A percentile compares a stretch with the other conserved stretches of the same genome.
These are phyloP conservation scores for Pseudevernia furfuracea DNA, from an alignment of 495 filamentous ascomycete species.

Conservation along the genomic window DNA sequence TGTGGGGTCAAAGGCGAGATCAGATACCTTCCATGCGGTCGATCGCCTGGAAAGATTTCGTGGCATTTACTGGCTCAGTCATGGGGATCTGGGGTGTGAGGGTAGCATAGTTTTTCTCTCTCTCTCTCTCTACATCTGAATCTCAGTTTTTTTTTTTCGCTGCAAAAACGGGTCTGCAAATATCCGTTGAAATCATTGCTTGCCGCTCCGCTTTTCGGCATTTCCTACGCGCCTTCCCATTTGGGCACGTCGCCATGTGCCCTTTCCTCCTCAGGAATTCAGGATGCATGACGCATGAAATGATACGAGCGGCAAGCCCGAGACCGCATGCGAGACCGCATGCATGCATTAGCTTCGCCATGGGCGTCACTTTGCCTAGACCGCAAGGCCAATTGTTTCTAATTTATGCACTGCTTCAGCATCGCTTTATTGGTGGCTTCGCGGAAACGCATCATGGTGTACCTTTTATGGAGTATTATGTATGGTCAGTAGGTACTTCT, in stretches of 20 bases:
- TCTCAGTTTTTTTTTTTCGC: neutral
- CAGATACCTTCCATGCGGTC: constrained; percentile 13
- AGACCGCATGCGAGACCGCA: neutral
- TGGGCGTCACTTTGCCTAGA: neutral
- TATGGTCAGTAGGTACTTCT: neutral
- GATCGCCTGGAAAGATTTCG: constrained; percentile 13
- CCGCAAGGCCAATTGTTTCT: neutral
- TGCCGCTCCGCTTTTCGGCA: neutral
- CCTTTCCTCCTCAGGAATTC: neutral
- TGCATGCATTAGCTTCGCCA: constrained; percentile 1
- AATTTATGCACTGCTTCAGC: neutral
- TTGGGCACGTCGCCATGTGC: neutral
- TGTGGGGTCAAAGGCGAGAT: constrained; percentile 2
- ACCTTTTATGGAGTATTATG: too few species aligned
- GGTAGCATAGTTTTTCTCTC: neutral
- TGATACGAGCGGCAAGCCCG: constrained; percentile 5
- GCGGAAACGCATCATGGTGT: neutral
- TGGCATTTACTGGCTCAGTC: constrained; percentile 1
- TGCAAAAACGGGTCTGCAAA: neutral
- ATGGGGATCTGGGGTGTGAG: constrained; percentile 2
- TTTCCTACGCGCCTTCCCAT: neutral
- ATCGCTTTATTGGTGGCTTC: neutral
- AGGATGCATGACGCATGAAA: neutral
- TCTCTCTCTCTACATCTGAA: neutral
- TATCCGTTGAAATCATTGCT: neutral